Evolutionary conservation across 345 rosid genomes (phyloP).

Genomic region (Capsella bursapastoris): DNA sequence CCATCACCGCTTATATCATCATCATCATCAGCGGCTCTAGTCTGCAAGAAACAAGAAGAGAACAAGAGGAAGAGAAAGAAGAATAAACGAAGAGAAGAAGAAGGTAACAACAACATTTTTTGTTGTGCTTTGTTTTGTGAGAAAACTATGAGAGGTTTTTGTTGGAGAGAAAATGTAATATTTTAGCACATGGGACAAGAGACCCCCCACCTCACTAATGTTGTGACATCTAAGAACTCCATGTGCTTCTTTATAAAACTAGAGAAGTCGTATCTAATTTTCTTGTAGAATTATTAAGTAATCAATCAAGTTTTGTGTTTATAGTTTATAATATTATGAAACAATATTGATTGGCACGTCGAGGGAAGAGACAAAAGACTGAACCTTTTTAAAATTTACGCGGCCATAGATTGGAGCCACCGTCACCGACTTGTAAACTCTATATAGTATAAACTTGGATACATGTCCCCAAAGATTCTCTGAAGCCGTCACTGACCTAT

Average conservation of each 20-base stretch:
- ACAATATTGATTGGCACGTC: constrained; percentile 40
- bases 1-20: constrained; percentile 6
- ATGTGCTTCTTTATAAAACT: constrained; percentile 42
- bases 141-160: constrained; percentile 22
- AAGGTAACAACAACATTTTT: constrained; percentile 27
- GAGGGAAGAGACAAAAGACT: constrained; percentile 38
- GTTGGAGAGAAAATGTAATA: neutral
- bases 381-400: constrained; percentile 32
- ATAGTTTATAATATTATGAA: neutral
- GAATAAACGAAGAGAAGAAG: constrained; percentile 30
- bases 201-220: constrained; percentile 39
- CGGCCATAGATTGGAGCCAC: constrained; percentile 46
- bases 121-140: neutral
- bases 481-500: constrained; percentile 32
- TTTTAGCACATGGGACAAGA: constrained; percentile 41
- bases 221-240: constrained; percentile 41
- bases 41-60: constrained; percentile 30
- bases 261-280: constrained; percentile 26
- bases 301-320: neutral
- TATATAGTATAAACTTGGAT: constrained; percentile 35
- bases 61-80: constrained; percentile 35
- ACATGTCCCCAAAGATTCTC: constrained; percentile 48
- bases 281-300: neutral
- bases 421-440: constrained; percentile 39
- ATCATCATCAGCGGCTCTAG: constrained; percentile 7